These are phyloP conservation scores for Anthoceros angustus DNA, from an alignment of 225 moss, liverwort and hornwort species.

Conservation along the genomic window DNA sequence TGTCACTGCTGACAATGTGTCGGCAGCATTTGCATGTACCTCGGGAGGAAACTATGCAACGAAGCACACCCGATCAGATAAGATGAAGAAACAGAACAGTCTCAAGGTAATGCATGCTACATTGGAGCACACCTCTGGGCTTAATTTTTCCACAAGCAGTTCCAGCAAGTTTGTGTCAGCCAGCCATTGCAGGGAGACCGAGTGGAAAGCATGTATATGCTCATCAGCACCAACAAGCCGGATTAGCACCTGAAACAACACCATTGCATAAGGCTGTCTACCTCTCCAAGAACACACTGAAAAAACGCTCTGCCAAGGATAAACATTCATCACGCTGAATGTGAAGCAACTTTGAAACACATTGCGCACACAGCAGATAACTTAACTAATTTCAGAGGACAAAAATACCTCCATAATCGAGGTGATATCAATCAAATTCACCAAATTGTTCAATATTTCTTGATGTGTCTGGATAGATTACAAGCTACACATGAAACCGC, in stretches of 20 bases:
- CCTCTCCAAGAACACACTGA: too few relatives aligned
- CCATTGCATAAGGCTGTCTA: too few relatives aligned
- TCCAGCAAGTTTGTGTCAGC: constrained; percentile 92
- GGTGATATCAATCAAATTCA: constrained; percentile 88
- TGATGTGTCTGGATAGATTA: constrained; percentile 53
- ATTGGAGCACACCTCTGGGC: constrained; percentile 47
- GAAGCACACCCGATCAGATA: neutral
- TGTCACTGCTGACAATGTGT: constrained; percentile 92
- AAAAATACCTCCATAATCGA: constrained; percentile 86
- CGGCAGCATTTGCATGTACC: constrained; percentile 90
- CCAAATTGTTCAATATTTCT: constrained; percentile 89
- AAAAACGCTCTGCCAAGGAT: too few relatives aligned
- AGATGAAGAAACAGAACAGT: neutral
- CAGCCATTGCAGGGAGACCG: constrained; percentile 85
- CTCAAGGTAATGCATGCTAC: neutral
- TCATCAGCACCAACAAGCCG: constrained; percentile 95
- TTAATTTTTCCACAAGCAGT: constrained; percentile 97
- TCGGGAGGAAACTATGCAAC: constrained; percentile 70
- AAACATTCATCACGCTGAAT: neutral
- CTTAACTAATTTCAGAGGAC: neutral
- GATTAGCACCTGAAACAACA: constrained; percentile 50
- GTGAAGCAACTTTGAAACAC: neutral
- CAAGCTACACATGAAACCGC: neutral
- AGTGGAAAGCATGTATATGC: constrained; percentile 82
- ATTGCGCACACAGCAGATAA: neutral